Conservation (phyloP, 2,329 filamentous ascomycete genomes). For the Colletotrichum lupini region DNA sequence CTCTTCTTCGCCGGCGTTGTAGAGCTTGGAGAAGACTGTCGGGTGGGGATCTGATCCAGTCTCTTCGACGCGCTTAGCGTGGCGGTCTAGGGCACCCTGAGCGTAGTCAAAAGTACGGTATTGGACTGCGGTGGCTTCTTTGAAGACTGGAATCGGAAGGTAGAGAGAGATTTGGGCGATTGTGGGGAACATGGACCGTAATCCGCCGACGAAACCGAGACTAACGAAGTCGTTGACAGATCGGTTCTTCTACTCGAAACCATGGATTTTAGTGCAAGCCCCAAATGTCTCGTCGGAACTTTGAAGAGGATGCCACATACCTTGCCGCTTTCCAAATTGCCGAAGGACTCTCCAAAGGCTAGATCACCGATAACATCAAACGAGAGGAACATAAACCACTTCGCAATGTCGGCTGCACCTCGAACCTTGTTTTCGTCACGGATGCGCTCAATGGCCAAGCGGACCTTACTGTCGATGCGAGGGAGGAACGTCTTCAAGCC, state of each 20-base stretch:
- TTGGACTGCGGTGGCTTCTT: conserved; percentile 16
- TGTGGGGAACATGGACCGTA: conserved; percentile 22
- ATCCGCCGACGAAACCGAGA: conserved; percentile 22
- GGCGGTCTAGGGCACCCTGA: conserved; percentile 18
- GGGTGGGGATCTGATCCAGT: conserved; percentile 7
- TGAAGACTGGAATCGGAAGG: conserved; percentile 27
- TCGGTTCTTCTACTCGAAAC: conserved; percentile 1
- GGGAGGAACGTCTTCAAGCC: conserved; percentile 52
- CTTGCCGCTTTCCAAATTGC: conserved; percentile 38
- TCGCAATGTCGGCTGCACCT: conserved; percentile 57
- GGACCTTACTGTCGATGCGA: conserved; percentile 47
- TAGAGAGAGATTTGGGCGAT: conserved; percentile 13
- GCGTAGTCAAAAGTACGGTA: conserved; percentile 25
- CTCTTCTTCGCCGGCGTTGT: conserved; percentile 22
- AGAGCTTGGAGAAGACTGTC: conserved; percentile 29
- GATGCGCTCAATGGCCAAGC: conserved; percentile 56
- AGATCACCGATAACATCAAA: conserved; percentile 46
- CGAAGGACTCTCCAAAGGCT: conserved; percentile 44
- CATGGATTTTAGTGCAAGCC: background rate
- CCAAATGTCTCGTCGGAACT: background rate
- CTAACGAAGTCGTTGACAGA: conserved; percentile 30
- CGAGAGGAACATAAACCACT: conserved; percentile 65
- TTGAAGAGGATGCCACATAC: conserved; percentile 42
- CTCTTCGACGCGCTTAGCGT: conserved; percentile 22
- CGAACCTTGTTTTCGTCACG: conserved; percentile 50